phyloP scores from a whole-genome alignment of 257 asterid species.

The Perilla frutescens region DNA sequence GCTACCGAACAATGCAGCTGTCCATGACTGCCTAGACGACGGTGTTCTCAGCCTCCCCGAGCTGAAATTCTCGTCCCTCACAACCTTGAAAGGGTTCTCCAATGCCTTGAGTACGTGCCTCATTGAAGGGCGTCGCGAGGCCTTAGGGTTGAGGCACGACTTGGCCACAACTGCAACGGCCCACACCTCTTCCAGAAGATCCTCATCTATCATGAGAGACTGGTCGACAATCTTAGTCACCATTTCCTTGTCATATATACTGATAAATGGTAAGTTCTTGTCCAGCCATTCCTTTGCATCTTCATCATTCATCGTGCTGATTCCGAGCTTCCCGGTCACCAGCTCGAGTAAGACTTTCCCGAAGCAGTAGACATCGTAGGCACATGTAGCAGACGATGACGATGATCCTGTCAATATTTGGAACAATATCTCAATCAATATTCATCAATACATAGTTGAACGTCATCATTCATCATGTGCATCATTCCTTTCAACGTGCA shows the following conservation, averaged over 20 bases:
- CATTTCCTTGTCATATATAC: conserved; percentile 52
- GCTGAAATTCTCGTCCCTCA: conserved; percentile 60
- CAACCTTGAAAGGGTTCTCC: conserved; percentile 77
- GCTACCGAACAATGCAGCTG: conserved; percentile 59
- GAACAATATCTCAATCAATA: not conserved
- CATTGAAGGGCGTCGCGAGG: conserved; percentile 68
- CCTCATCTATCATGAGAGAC: conserved; percentile 67
- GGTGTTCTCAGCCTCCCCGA: conserved; percentile 50
- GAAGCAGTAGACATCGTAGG: conserved; percentile 70
- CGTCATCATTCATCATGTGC: too few species aligned
- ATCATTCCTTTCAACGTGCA: too few species aligned
- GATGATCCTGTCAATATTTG: conserved; percentile 47
- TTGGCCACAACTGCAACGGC: conserved; percentile 73
- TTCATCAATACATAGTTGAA: too few species aligned
- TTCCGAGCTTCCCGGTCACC: conserved; percentile 65
- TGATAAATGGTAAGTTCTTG: conserved; percentile 48
- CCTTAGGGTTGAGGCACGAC: conserved; percentile 67
- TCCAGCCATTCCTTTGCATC: conserved; percentile 61
- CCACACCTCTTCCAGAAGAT: conserved; percentile 76
- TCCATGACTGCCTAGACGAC: conserved; percentile 60
- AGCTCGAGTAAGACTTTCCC: conserved; percentile 78
- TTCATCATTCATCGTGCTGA: conserved; percentile 45
- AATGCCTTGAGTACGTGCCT: conserved; percentile 65
- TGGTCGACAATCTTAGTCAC: conserved; percentile 56
- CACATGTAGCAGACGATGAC: conserved; percentile 45